Conservation (phyloP, 2,329 filamentous ascomycete species). For the Cordyceps cicadae region DNA sequence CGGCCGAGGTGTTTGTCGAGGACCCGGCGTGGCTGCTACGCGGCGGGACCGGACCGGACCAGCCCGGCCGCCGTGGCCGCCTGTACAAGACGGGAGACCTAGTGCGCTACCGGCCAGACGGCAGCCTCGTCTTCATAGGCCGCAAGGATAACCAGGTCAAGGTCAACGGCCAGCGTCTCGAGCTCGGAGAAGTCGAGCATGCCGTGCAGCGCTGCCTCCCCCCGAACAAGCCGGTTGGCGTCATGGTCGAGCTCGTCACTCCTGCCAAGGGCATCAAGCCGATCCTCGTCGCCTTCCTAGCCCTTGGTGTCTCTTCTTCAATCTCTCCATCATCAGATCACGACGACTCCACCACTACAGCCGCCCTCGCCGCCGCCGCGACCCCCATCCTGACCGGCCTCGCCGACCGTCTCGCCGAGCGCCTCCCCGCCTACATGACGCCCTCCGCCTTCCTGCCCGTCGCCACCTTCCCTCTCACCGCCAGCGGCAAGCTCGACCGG, state of each 20-base stretch:
- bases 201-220: conserved; percentile 2
- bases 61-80: conserved; percentile 13
- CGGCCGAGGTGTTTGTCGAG: conserved; percentile 19
- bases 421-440: conserved; percentile 15
- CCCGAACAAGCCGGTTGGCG: background rate
- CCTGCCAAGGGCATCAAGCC: conserved; percentile 7
- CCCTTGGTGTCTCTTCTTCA: background rate
- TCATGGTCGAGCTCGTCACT: conserved; percentile 11
- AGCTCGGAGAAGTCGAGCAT: conserved; percentile 25
- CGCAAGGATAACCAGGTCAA: conserved; percentile 48
- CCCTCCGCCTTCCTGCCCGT: conserved; percentile 14
- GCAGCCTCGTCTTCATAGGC: conserved; percentile 34
- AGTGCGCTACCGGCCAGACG: conserved; percentile 28
- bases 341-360: background rate
- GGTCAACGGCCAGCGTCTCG: conserved; percentile 45
- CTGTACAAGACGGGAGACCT: conserved; percentile 42
- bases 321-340: background rate
- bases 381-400: background rate
- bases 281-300: conserved; percentile 13
- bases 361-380: background rate
- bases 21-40: conserved; percentile 5
- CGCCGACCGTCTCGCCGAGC: conserved; percentile 7
- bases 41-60: background rate
- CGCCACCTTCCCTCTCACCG: background rate
- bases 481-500: conserved; percentile 11